Percentiles rank a stretch among this genome's conserved stretches.
These are phyloP conservation scores for Candida anglica DNA, from an alignment of 805 yeast genomes.

Conservation along the genomic window DNA sequence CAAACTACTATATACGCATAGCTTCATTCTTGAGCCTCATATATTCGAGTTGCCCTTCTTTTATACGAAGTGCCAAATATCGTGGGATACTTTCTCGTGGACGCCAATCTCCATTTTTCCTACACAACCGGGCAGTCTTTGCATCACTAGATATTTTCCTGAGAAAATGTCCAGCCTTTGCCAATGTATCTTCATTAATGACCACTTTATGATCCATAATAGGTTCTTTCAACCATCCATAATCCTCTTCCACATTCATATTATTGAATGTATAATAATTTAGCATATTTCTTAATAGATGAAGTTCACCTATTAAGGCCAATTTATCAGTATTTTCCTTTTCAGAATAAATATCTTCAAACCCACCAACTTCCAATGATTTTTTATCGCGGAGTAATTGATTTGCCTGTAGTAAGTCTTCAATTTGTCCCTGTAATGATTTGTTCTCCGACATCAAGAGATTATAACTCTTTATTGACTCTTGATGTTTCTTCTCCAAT, in stretches of 20 bases:
- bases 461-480: conserved; percentile 16
- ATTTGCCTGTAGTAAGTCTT: conserved; percentile 19
- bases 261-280: conserved; percentile 2
- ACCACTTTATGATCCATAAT: too few species aligned
- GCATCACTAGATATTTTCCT: conserved; percentile 10
- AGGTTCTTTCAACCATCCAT: conserved; percentile 16
- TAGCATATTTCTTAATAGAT: conserved; percentile 34
- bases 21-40: too few species aligned
- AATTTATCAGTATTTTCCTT: conserved; percentile 26
- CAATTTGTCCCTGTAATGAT: conserved; percentile 18
- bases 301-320: conserved; percentile 43
- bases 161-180: conserved; percentile 1
- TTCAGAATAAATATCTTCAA: conserved; percentile 30
- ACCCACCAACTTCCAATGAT: conserved; percentile 17
- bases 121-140: too few species aligned
- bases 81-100: conserved; percentile 12
- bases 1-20: too few species aligned
- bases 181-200: too few species aligned
- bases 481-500: conserved; percentile 12
- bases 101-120: conserved; percentile 9
- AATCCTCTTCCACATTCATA: conserved; percentile 6
- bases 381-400: too few species aligned
- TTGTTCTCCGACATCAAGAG: conserved; percentile 16
- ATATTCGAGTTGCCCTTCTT: background rate
- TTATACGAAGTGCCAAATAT: conserved; percentile 10